These are phyloP conservation scores for Candida ulmi DNA, from an alignment of 805 yeast species.

Conservation along the genomic window DNA sequence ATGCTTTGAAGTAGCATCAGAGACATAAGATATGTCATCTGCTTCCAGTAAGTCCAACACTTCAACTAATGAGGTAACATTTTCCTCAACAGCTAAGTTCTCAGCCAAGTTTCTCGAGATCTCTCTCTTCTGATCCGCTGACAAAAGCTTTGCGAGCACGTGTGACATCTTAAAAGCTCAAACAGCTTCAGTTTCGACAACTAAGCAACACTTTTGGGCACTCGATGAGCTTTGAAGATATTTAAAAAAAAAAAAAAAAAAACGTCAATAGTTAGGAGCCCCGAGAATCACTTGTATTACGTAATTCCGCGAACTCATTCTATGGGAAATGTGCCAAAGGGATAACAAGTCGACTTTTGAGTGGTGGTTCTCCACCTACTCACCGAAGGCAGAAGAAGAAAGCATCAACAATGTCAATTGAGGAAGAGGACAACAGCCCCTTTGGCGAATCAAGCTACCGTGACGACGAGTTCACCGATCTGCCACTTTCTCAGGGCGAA, in stretches of 20 bases:
- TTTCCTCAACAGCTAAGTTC: not conserved
- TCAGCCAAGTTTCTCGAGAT: not conserved
- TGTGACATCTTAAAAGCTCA: not conserved
- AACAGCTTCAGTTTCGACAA: too few species aligned
- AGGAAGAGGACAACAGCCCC: constrained; percentile 24
- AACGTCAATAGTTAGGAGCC: too few species aligned
- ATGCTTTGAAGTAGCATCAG: not conserved
- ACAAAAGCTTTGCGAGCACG: not conserved
- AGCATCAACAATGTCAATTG: constrained; percentile 16
- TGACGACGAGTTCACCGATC: constrained; percentile 23
- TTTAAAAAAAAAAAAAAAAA: too few species aligned
- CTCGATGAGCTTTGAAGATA: too few species aligned
- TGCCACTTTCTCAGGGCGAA: constrained; percentile 18
- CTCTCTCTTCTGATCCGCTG: not conserved
- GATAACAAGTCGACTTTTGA: not conserved
- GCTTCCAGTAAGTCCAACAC: not conserved
- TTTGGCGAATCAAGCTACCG: constrained; percentile 9
- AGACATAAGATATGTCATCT: not conserved
- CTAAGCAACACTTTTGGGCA: not conserved
- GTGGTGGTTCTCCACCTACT: too few species aligned
- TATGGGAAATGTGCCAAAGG: not conserved
- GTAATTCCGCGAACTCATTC: too few species aligned
- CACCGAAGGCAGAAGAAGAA: too few species aligned
- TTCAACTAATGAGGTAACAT: not conserved
- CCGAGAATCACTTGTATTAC: too few species aligned